phyloP scores from a whole-genome alignment of 345 rosid genomes.

The Rhizophora apiculata region DNA sequence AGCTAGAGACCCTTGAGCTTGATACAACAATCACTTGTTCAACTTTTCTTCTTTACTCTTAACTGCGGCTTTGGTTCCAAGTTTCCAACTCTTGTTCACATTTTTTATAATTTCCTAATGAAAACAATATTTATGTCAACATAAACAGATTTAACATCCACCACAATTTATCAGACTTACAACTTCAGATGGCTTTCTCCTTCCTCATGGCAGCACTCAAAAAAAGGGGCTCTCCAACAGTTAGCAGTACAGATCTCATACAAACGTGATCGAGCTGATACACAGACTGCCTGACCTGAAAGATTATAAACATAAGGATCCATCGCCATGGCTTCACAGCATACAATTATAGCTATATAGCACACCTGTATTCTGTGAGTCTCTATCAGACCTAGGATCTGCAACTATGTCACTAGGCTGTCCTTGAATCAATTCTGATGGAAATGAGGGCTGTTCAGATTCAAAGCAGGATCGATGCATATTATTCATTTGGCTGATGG shows the following conservation, averaged over 20 bases:
- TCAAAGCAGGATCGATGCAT: constrained; percentile 13
- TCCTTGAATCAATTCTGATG: constrained; percentile 17
- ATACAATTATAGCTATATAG: background rate
- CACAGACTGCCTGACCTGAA: constrained; percentile 37
- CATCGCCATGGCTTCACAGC: background rate
- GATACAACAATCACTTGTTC: no score
- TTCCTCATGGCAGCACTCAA: constrained; percentile 66
- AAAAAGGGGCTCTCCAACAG: constrained; percentile 66
- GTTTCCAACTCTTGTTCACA: no score
- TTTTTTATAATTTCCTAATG: background rate
- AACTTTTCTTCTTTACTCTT: no score
- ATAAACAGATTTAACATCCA: background rate
- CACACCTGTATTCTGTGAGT: constrained; percentile 20
- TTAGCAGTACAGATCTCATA: constrained; percentile 61
- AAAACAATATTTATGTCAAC: background rate
- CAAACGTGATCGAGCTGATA: constrained; percentile 58
- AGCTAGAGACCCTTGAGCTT: no score
- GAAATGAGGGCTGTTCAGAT: constrained; percentile 16
- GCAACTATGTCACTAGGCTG: constrained; percentile 16
- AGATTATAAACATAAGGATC: constrained; percentile 6
- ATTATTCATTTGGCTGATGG: constrained; percentile 18
- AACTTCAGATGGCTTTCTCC: constrained; percentile 69
- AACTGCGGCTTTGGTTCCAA: no score
- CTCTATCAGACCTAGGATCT: constrained; percentile 13
- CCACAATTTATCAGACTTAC: constrained; percentile 40